Evolutionary conservation across 176 grass and related monocot genomes (phyloP), one percentile per base, ranked within the genome.

Genomic region (Coix lacrymajobi): DNA sequence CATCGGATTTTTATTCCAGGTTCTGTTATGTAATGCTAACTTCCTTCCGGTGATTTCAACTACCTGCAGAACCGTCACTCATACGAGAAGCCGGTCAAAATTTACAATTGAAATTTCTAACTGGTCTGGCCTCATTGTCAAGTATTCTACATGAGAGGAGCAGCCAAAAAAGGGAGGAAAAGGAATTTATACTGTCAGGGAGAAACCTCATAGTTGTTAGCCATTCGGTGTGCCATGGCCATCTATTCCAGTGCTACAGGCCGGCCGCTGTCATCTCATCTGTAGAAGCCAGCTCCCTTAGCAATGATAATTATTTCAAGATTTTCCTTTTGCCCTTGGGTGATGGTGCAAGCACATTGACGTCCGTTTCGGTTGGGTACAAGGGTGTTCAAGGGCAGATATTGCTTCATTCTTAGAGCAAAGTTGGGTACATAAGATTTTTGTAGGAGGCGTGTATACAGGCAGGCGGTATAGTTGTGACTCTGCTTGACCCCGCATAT

Each of bases 401-500:
- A 60, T 73, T 51, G 36, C 71, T 80, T 97, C 52, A 37, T 89
- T 87, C 78, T 26, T 83, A 73, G 78, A 75, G 81, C 67, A 71
- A 85, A 87, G 45, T 66, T 70, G 66, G 69, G 93, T 92, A 92
- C 93, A 97, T 93, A 97, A 89, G 82, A 86, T 89, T 93, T 91
- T 91, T 81, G 78, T 80, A 66, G 43, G 67, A 63, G 81, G 52
- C 44, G 69, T 97, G 83, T 96, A 87, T 92, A 93, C 81, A 87
- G 49, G 82, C 4, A 45, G 88, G 83, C 1, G 54, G 54, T 93
- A 91, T 93, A 97, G 94, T 73, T 75, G 49, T 79, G 66, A 45
- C 73, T 78, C 77, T 78, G 49, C 85, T 79, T 79, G 70, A 43
- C 13, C 34, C 14, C 19, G 30, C 64, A 51, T 83, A 71, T 76